These are phyloP conservation scores for Agarophyton chilense DNA, from an alignment of 23 red algal species.

Conservation along the genomic window DNA sequence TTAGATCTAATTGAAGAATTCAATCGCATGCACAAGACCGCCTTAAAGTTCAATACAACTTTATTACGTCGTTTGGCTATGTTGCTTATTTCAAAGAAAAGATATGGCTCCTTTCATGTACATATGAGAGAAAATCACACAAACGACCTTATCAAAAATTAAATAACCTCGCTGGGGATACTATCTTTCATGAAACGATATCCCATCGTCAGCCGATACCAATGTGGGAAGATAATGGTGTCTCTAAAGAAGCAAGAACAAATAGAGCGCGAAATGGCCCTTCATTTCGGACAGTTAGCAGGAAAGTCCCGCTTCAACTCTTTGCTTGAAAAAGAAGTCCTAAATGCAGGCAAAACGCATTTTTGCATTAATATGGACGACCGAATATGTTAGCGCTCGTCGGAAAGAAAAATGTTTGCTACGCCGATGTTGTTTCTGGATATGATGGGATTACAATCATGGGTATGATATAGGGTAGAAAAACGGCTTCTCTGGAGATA, in stretches of 20 bases:
- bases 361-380: slow-evolving; percentile 51
- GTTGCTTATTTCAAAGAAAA: neutral
- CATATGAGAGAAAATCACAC: neutral
- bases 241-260: slow-evolving; percentile 1
- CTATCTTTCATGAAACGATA: neutral
- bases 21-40: neutral
- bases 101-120: neutral
- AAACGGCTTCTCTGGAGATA: neutral
- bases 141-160: neutral
- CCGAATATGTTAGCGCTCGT: neutral
- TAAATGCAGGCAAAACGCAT: slow-evolving; percentile 29
- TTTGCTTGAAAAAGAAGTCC: slow-evolving; percentile 3
- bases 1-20: slow-evolving; percentile 34
- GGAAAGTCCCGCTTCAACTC: neutral
- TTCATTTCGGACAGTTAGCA: neutral
- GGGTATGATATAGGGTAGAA: neutral
- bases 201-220: neutral
- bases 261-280: slow-evolving; percentile 17
- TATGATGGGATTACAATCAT: slow-evolving; percentile 22
- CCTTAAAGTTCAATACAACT: slow-evolving; percentile 12
- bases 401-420: neutral
- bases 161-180: neutral
- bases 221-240: slow-evolving; percentile 30
- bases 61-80: neutral
- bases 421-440: slow-evolving; percentile 15